Conservation (phyloP, 192 early-diverging fungal genomes). For the Gaertneriomyces semiglobifer region DNA sequence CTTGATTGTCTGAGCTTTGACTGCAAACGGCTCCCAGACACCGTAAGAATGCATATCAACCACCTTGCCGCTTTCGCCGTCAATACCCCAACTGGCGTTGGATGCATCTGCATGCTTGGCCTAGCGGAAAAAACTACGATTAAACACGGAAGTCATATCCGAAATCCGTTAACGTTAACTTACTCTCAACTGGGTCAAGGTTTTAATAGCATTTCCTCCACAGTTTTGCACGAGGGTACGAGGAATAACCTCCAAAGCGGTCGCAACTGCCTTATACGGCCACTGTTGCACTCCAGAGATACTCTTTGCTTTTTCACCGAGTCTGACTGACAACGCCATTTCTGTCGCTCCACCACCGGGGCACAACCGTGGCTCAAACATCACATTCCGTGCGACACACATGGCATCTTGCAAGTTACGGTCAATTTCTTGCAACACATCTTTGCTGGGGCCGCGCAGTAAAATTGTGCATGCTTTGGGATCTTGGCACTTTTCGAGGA, state of each 20-base stretch:
- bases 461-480: constrained; percentile 99
- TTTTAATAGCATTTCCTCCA: constrained; percentile 97
- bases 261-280: constrained; percentile 94
- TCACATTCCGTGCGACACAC: constrained; percentile 96
- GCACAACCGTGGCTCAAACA: constrained; percentile 88
- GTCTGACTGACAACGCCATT: constrained; percentile 89
- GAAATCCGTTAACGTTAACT: not conserved
- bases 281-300: constrained; percentile 91
- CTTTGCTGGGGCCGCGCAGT: constrained; percentile 95
- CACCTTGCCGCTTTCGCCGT: constrained; percentile 85
- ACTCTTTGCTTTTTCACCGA: constrained; percentile 85
- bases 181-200: constrained; percentile 82
- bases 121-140: constrained; percentile 18
- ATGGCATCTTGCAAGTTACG: constrained; percentile 99
- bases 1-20: constrained; percentile 99
- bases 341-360: constrained; percentile 98
- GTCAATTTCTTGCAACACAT: constrained; percentile 96
- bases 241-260: constrained; percentile 96
- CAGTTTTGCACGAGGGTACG: constrained; percentile 99
- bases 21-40: constrained; percentile 98
- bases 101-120: constrained; percentile 88
- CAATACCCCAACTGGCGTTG: constrained; percentile 88
- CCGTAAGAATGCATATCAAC: constrained; percentile 98
- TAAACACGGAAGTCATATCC: not conserved
- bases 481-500: constrained; percentile 87